These are phyloP conservation scores for Neonectria sp. DNA, from an alignment of 2,329 filamentous ascomycete genomes.

Conservation along the genomic window DNA sequence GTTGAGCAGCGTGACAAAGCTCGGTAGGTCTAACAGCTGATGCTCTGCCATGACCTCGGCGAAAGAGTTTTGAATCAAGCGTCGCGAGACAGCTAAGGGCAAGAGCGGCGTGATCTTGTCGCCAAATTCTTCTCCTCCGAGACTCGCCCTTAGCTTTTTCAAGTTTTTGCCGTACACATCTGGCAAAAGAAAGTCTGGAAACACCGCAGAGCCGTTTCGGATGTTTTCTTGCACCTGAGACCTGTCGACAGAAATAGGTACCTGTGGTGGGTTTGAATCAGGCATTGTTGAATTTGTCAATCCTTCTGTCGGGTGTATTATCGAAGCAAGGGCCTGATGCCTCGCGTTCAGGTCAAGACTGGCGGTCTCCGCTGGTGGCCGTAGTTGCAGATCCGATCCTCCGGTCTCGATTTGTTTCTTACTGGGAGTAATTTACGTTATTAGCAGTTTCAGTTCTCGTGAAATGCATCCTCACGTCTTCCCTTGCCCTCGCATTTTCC, in stretches of 20 bases:
- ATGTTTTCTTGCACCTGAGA: neutral
- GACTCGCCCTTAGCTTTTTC: neutral
- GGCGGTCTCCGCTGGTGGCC: too few relatives aligned
- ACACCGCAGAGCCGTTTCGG: neutral
- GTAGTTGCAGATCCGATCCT: too few relatives aligned
- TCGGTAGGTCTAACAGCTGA: slow-evolving; percentile 1
- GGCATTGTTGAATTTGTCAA: neutral
- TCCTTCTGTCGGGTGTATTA: neutral
- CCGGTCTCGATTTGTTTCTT: neutral
- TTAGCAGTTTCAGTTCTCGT: neutral
- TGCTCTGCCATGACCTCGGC: slow-evolving; percentile 7
- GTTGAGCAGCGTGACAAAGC: neutral
- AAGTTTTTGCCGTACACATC: neutral
- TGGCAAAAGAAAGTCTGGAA: neutral
- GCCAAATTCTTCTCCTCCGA: neutral
- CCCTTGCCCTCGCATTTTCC: neutral
- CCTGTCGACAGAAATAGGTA: neutral
- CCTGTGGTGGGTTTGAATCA: neutral
- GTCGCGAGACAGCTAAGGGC: neutral
- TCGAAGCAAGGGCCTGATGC: neutral
- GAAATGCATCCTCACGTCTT: neutral
- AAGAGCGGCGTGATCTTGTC: neutral
- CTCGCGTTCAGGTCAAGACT: neutral
- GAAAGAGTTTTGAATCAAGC: slow-evolving; percentile 8
- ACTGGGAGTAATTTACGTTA: neutral